These are phyloP conservation scores for Colletotrichum musae DNA, from an alignment of 2,329 filamentous ascomycete genomes.

Conservation along the genomic window DNA sequence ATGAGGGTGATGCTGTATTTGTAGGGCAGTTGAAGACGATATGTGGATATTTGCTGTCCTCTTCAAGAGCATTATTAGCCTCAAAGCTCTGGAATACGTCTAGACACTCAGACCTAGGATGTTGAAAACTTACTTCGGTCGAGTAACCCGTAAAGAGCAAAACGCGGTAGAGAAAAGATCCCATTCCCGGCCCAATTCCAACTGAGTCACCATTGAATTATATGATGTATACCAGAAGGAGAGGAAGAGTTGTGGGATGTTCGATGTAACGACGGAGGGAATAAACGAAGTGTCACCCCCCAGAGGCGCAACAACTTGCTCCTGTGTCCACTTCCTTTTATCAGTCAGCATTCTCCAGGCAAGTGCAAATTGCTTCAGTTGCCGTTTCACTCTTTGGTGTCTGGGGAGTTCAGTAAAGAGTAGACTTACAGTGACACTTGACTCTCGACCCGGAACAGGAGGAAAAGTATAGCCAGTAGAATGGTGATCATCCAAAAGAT, in stretches of 20 bases:
- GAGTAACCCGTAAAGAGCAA: background rate
- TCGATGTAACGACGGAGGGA: background rate
- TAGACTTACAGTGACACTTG: too few species aligned
- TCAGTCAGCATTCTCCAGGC: background rate
- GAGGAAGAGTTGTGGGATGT: background rate
- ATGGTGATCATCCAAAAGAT: too few species aligned
- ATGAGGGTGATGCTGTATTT: background rate
- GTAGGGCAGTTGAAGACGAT: background rate
- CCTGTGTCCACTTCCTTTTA: background rate
- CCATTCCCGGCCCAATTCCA: background rate
- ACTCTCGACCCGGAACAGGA: too few species aligned
- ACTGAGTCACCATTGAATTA: background rate
- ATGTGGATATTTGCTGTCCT: background rate
- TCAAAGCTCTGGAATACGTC: too few species aligned
- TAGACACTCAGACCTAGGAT: too few species aligned
- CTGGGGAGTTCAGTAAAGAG: too few species aligned
- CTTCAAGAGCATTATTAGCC: background rate
- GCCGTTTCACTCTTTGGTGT: too few species aligned
- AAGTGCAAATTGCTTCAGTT: too few species aligned
- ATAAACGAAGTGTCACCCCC: background rate
- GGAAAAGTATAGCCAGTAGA: too few species aligned
- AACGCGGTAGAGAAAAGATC: background rate
- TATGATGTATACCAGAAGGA: conserved; percentile 10
- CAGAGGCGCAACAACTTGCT: background rate
- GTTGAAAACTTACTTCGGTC: background rate